Evolutionary conservation across 257 asterid genomes (phyloP).

Genomic region (Thymus quinquecostatus): DNA sequence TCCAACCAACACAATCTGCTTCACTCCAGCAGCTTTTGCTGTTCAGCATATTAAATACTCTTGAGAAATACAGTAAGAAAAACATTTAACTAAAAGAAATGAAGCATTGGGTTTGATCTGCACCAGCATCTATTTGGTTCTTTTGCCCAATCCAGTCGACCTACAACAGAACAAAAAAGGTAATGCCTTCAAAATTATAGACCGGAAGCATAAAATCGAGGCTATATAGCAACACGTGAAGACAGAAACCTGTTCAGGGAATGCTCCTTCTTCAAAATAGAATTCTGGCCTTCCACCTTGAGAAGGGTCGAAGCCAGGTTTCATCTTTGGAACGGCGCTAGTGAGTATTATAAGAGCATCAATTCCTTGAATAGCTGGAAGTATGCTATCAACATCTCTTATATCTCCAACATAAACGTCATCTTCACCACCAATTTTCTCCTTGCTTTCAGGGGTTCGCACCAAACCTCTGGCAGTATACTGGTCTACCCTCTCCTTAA

Average conservation of each 20-base stretch:
- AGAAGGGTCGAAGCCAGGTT: constrained; percentile 84
- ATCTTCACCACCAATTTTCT: constrained; percentile 74
- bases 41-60: constrained; percentile 29
- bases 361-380: constrained; percentile 65
- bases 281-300: constrained; percentile 91
- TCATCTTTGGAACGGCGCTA: constrained; percentile 93
- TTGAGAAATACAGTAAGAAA: constrained; percentile 1
- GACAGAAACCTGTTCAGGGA: constrained; percentile 76
- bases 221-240: neutral
- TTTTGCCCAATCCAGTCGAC: constrained; percentile 98
- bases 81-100: neutral
- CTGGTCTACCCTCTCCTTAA: constrained; percentile 75
- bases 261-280: constrained; percentile 83
- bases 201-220: neutral
- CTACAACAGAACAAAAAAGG: constrained; percentile 39
- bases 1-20: constrained; percentile 91
- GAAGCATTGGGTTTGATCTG: constrained; percentile 25
- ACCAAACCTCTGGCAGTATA: constrained; percentile 74
- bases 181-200: constrained; percentile 7
- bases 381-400: constrained; percentile 57
- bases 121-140: constrained; percentile 96
- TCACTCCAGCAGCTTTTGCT: constrained; percentile 97
- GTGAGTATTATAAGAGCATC: constrained; percentile 91
- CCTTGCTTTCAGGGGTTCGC: constrained; percentile 89
- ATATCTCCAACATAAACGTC: constrained; percentile 83